phyloP scores from a whole-genome alignment of 2,329 filamentous ascomycete species.

The Trichoderma hamatum region DNA sequence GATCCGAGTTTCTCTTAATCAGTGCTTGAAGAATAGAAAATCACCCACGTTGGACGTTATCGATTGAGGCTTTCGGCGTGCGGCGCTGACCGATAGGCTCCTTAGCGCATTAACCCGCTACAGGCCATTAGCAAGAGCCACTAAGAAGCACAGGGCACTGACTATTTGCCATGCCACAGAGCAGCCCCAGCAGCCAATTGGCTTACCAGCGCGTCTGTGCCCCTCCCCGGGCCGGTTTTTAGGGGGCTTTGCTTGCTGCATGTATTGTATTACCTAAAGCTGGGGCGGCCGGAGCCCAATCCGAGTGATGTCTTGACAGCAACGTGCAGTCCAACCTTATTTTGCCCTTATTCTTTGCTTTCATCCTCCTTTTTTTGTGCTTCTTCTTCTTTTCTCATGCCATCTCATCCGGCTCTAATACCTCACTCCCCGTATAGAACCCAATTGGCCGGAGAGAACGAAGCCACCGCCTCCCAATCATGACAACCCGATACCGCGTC shows the following conservation, averaged over 20 bases:
- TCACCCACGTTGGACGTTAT: background rate
- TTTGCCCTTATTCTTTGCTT: background rate
- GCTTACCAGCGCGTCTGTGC: background rate
- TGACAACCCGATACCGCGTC: conserved; percentile 69
- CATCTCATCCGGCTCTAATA: background rate
- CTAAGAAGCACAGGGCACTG: background rate
- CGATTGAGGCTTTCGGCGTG: background rate
- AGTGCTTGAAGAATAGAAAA: background rate
- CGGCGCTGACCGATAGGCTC: background rate
- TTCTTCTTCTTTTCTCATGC: background rate
- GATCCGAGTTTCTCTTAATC: background rate
- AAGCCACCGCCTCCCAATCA: conserved; percentile 34
- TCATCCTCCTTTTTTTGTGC: background rate
- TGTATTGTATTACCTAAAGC: conserved; percentile 11
- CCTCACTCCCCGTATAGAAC: background rate
- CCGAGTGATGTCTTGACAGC: background rate
- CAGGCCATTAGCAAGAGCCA: background rate
- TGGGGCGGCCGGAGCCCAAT: conserved; percentile 12
- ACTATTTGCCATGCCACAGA: background rate
- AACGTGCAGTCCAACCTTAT: background rate
- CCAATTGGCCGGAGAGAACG: background rate
- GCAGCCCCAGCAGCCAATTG: background rate
- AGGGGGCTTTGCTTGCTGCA: background rate
- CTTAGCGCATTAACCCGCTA: background rate
- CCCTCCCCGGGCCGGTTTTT: background rate